Base-by-base conservation (phyloP, 2,329 filamentous ascomycete species). In the Apiospora pterosperma region DNA sequence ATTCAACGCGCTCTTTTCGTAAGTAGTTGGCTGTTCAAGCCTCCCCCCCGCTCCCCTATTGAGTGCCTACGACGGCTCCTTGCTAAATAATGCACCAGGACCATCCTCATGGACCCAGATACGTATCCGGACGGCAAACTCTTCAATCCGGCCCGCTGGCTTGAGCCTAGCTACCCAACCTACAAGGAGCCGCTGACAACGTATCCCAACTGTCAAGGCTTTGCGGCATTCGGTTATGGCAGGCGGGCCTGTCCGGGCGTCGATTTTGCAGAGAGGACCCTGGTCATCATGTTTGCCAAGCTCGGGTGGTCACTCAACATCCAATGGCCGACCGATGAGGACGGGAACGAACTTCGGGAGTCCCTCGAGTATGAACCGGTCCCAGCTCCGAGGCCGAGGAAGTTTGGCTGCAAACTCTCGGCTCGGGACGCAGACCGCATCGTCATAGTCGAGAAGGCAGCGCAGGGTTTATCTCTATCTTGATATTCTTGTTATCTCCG, bases 191-290 rank as follows among this genome's bases (percentile, higher is more conserved):
- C 73, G 1, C 68, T 75, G 25, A 69, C 67, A 1, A 60, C 65
- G 59, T 70, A 71, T 64, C 73, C 73, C 69, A 75, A 77, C 16
- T 72, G 76, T 11, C 64, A 67, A 10, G 77, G 78, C 63, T 74
- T 68, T 62, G 71, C 72, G 11, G 68, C 72, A 61, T 83, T 85
- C 66, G 82, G 82, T 0, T 83, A 81, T 65, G 82, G 82, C 0
- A 73, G 81, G 5, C 74, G 83, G 5, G 75, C 80, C 1, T 78
- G 77, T 36, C 77, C 73, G 38, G 73, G 73, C n/a, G 59, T 72
- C 11, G 69, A 70, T 34, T 68, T 75, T n/a, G n/a, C n/a, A 10
- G 73, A 75, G 62, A 70, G 73, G 39, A 69, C 73, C 36, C 63
- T 75, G 11, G 70, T 69, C 36, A 66, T 74, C 10, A 66, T 69